Base-by-base conservation (phyloP, 2,329 filamentous ascomycete genomes). In the Colletotrichum caudatum region DNA sequence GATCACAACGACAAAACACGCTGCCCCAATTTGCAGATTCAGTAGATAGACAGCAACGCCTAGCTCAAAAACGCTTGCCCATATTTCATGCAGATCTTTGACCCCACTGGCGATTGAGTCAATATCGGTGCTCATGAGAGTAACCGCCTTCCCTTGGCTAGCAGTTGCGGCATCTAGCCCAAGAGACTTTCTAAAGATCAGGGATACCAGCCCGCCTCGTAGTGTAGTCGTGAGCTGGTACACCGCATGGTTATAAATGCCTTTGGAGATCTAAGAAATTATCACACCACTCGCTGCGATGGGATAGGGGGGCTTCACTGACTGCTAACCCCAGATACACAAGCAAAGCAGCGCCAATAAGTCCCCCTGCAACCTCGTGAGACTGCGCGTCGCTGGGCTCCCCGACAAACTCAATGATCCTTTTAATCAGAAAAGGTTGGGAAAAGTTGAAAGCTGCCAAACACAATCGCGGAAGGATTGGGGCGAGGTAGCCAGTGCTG, bases 1-100 rank as follows among this genome's bases (percentile, higher is more conserved):
- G 81, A 2, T 83, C 83, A 62, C 87, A 70, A 9, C 75, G 81
- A 76, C 69, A 33, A 74, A 65, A 37, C 66, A 76, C 4, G 74
- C 74, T 20, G 65, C 71, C 23, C 74, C 75, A 8, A 76, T 73
- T 64, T 75, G 71, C 29, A 56, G 58, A 14, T 74, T 68, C 18
- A 77, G 62, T 16, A 76, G 71, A 8, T 64, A 61, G 12, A 77
- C 54, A 12, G 72, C 75, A 1, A 76, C 12, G 5, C 54, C 64
- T 1, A 77, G 66, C 58, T 77, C 75, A 12, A 77, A 64, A 3
- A 68, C 33, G n/a, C 72, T 69, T 1, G 74, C 73, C 74, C 74
- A 76, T 29, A 64, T 64, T 44, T 77, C 75, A 46, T 75, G 69
- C 12, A 76, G 39, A 26, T 70, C 60, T 12, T 69, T 69, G 26